Conservation (phyloP, 305 asterid species). For the Stenogyne calaminthoides region DNA sequence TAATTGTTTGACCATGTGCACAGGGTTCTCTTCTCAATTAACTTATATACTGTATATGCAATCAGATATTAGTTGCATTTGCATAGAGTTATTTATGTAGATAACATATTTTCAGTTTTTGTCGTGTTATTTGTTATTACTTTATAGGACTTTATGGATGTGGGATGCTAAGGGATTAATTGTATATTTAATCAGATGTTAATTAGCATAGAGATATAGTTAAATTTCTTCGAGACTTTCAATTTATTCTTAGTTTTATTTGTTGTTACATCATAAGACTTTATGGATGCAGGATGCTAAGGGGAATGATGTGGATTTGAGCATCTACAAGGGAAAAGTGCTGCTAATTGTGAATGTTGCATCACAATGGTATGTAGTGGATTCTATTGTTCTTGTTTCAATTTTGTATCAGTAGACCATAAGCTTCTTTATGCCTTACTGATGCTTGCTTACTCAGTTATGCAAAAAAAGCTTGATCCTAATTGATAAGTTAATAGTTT, state of each 20-base stretch:
- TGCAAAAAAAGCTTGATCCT: not conserved
- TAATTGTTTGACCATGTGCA: not conserved
- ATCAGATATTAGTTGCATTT: not conserved
- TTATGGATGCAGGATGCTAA: constrained; percentile 56
- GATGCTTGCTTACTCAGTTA: not conserved
- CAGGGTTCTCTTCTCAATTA: not conserved
- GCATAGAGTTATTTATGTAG: not conserved
- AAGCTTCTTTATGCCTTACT: not conserved
- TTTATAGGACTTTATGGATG: too few relatives aligned
- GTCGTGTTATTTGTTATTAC: too few relatives aligned
- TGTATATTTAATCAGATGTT: not conserved
- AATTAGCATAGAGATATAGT: not conserved
- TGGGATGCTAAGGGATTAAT: too few relatives aligned
- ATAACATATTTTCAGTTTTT: too few relatives aligned
- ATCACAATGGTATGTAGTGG: constrained; percentile 64
- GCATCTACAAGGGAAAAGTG: constrained; percentile 72
- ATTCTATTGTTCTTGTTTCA: not conserved
- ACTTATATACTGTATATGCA: not conserved
- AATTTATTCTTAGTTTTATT: not conserved
- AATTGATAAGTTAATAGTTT: not conserved
- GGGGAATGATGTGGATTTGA: constrained; percentile 73
- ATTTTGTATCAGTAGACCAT: not conserved
- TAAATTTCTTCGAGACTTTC: not conserved
- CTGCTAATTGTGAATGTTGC: constrained; percentile 82
- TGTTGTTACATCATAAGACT: not conserved